Base-by-base conservation (phyloP, 805 yeast genomes). In the Wickerhamomyces queroliae region DNA sequence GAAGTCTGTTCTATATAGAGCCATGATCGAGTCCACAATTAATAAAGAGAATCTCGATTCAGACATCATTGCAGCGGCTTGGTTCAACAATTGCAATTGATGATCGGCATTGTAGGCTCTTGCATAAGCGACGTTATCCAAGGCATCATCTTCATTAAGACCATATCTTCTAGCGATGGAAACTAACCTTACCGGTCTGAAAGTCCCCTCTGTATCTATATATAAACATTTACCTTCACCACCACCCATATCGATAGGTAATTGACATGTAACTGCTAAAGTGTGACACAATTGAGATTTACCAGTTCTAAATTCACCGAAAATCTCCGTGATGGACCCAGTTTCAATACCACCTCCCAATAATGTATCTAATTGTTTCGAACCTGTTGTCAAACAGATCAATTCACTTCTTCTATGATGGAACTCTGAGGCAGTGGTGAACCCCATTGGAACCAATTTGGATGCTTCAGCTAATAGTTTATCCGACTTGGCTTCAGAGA, bases 311-410 rank as follows among this genome's bases (percentile, higher is more conserved):
- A 90, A 93, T 62, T 93, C 99, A 27, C 99, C 99, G 67, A 87
- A 93, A 8, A 91, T 76, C 63, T 93, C 99, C 1, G 99, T 93
- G 48, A 93, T 83, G 2, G 96, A 85, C 2, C 99, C 99, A 0
- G 99, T 93, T 61, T 93, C 99, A 37, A 93, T 76, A 31, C 99
- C 99, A 39, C 99, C 99, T 9, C 97, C 97, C 29, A 93, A 68
- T 37, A 93, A 67, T 1, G 96, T 88, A 59, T 93, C 99, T 33
- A 93, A 69, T 54, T 88, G 91, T 56, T 89, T 88, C 2, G 98
- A 89, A 1, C 99, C 99, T 0, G 99, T 91, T 2, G 98, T 90
- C 40, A 93, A 68, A 55, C 96, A 85, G 41, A 93, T 89, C 63
- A 93, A 74, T 58, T 89, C 96, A 5, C 91, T 79, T 52, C 98